Percentiles rank a stretch among this genome's conserved stretches.
These are phyloP conservation scores for Mucor ambiguus DNA, from an alignment of 371 early-diverging fungal genomes.

Conservation along the genomic window DNA sequence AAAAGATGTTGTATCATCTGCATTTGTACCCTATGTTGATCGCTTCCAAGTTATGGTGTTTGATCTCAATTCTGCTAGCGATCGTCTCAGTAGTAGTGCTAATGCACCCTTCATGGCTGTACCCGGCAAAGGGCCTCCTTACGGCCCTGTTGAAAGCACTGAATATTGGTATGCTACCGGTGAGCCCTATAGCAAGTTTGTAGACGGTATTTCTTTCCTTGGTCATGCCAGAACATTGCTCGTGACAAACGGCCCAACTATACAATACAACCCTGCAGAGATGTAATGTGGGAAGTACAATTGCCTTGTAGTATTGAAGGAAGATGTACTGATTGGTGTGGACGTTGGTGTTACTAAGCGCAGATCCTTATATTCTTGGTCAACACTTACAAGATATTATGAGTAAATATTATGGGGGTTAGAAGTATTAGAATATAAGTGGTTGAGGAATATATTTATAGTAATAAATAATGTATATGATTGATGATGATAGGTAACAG, in stretches of 20 bases:
- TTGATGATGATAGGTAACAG: too few species aligned
- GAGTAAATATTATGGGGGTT: too few species aligned
- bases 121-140: conserved; percentile 37
- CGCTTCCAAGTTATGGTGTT: conserved; percentile 64
- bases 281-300: too few species aligned
- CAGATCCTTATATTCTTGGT: too few species aligned
- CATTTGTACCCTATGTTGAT: conserved; percentile 60
- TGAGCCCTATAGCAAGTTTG: conserved; percentile 59
- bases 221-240: conserved; percentile 43
- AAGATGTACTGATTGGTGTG: too few species aligned
- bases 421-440: too few species aligned
- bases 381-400: too few species aligned
- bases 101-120: conserved; percentile 61
- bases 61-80: conserved; percentile 52
- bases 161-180: conserved; percentile 57
- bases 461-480: too few species aligned
- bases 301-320: too few species aligned
- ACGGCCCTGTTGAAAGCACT: conserved; percentile 52
- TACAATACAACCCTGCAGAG: conserved; percentile 13
- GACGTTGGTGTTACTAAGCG: too few species aligned
- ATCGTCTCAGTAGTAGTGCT: conserved; percentile 55
- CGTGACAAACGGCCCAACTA: neutral
- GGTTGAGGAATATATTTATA: too few species aligned
- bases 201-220: conserved; percentile 60
- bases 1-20: conserved; percentile 59